These are phyloP conservation scores for Laburnicola sp. DNA, from an alignment of 2,329 filamentous ascomycete species.

Conservation along the genomic window DNA sequence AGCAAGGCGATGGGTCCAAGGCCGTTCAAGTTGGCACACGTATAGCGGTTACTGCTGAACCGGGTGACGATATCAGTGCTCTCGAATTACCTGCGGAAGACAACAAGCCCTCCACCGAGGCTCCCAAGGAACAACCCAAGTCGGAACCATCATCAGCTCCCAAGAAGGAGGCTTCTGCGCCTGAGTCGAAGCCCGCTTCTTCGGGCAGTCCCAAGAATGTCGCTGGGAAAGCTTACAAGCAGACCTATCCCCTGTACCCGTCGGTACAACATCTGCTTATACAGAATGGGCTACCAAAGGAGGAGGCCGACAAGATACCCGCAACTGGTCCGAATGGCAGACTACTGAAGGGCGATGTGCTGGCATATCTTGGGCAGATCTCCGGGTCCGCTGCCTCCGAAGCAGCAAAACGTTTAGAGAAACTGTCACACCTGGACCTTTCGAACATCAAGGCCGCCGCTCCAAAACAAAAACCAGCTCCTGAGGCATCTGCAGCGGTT, in stretches of 20 bases:
- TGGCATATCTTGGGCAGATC: slow-evolving; percentile 84
- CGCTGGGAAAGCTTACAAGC: slow-evolving; percentile 59
- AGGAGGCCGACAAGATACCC: slow-evolving; percentile 77
- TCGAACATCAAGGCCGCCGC: slow-evolving; percentile 87
- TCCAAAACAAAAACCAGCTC: slow-evolving; percentile 47
- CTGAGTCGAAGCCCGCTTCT: slow-evolving; percentile 26
- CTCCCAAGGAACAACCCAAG: slow-evolving; percentile 36
- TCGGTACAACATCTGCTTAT: slow-evolving; percentile 83
- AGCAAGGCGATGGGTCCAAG: slow-evolving; percentile 72
- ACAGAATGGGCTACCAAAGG: slow-evolving; percentile 73
- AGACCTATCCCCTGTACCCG: slow-evolving; percentile 74
- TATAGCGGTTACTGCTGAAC: slow-evolving; percentile 81
- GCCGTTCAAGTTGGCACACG: slow-evolving; percentile 74
- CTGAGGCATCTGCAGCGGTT: slow-evolving; percentile 52
- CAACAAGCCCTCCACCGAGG: slow-evolving; percentile 46
- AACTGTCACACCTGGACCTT: slow-evolving; percentile 83
- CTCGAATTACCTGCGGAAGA: slow-evolving; percentile 77
- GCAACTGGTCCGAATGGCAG: slow-evolving; percentile 86
- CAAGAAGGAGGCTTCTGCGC: slow-evolving; percentile 41
- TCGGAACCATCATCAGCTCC: slow-evolving; percentile 31
- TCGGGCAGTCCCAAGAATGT: slow-evolving; percentile 35
- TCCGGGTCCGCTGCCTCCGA: slow-evolving; percentile 70
- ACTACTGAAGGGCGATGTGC: slow-evolving; percentile 90
- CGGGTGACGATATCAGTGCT: slow-evolving; percentile 74
- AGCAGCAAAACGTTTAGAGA: slow-evolving; percentile 70